Percentiles rank a stretch among this genome's conserved stretches.
Evolutionary conservation across 2,329 filamentous ascomycete species (phyloP).

Genomic region (Colletotrichum spaethianum): DNA sequence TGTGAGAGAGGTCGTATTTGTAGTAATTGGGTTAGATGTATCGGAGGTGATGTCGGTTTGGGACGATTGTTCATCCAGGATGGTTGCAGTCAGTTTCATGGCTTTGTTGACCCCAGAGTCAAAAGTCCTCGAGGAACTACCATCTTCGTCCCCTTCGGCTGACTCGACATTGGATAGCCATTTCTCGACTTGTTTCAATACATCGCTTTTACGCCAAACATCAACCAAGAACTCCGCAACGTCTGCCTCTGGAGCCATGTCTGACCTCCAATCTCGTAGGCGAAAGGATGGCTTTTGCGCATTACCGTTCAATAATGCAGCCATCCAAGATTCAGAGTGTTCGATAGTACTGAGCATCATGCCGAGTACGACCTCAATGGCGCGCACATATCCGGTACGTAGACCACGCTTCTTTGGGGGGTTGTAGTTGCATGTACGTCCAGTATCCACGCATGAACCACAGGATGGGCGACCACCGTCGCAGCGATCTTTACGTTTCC

Average conservation of each 20-base stretch:
- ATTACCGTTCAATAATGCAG: slow-evolving; percentile 1
- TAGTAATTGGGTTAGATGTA: too few species aligned
- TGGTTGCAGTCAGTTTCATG: not conserved
- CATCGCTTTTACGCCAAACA: slow-evolving; percentile 23
- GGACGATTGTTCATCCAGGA: not conserved
- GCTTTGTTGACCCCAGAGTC: not conserved
- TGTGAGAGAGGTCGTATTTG: too few species aligned
- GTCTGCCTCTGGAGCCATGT: not conserved
- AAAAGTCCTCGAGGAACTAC: slow-evolving; percentile 7
- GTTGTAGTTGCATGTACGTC: slow-evolving; percentile 44
- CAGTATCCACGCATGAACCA: slow-evolving; percentile 2
- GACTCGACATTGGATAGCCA: slow-evolving; percentile 7
- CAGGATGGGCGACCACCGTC: slow-evolving; percentile 16
- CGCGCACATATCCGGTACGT: slow-evolving; percentile 33
- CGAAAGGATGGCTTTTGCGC: not conserved
- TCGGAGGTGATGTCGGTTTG: not conserved
- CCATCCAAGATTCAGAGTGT: slow-evolving; percentile 14
- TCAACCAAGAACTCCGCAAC: slow-evolving; percentile 10
- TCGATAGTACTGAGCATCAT: slow-evolving; percentile 25
- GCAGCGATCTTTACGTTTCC: slow-evolving; percentile 29
- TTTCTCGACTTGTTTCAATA: slow-evolving; percentile 3
- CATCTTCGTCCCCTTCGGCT: slow-evolving; percentile 20
- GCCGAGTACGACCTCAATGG: slow-evolving; percentile 25
- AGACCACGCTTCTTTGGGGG: slow-evolving; percentile 35
- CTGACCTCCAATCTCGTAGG: not conserved